A percentile compares a stretch with the other conserved stretches of the same genome.
phyloP scores from a whole-genome alignment of 2,329 filamentous ascomycete genomes.

The Phyllosticta paracitricarpa region DNA sequence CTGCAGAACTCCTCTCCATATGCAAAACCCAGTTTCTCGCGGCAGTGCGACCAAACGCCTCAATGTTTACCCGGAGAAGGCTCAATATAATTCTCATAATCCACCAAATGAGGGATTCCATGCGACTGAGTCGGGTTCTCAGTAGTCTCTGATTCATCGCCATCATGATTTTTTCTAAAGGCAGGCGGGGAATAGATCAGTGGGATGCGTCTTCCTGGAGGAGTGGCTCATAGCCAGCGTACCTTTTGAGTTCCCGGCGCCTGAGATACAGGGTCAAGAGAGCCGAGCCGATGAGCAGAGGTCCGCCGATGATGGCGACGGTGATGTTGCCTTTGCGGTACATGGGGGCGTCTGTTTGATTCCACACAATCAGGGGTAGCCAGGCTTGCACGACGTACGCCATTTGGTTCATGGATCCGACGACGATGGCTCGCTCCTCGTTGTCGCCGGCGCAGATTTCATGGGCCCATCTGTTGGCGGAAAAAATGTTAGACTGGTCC shows the following conservation, averaged over 20 bases:
- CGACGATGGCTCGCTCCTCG: slow-evolving; percentile 57
- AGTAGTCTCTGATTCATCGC: background rate
- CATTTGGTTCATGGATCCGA: slow-evolving; percentile 58
- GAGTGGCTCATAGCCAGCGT: background rate
- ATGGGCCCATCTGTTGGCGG: slow-evolving; percentile 35
- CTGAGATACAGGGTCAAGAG: slow-evolving; percentile 38
- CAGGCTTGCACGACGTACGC: slow-evolving; percentile 61
- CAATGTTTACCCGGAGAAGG: background rate
- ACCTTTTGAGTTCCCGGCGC: slow-evolving; percentile 16
- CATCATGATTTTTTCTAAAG: background rate
- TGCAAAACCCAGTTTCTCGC: background rate
- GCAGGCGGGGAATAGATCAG: background rate
- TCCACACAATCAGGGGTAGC: slow-evolving; percentile 58
- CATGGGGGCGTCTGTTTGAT: slow-evolving; percentile 50
- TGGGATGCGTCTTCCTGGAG: background rate
- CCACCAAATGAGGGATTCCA: background rate
- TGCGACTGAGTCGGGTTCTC: background rate
- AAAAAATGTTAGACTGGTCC: background rate
- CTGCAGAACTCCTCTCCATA: background rate
- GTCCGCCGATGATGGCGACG: slow-evolving; percentile 38
- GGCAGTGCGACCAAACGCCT: background rate
- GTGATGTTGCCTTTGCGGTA: slow-evolving; percentile 55
- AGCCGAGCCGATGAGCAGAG: slow-evolving; percentile 41
- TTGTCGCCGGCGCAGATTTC: slow-evolving; percentile 48
- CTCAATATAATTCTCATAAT: background rate